phyloP scores from a whole-genome alignment of 345 rosid species.

The Gossypium stocksii region DNA sequence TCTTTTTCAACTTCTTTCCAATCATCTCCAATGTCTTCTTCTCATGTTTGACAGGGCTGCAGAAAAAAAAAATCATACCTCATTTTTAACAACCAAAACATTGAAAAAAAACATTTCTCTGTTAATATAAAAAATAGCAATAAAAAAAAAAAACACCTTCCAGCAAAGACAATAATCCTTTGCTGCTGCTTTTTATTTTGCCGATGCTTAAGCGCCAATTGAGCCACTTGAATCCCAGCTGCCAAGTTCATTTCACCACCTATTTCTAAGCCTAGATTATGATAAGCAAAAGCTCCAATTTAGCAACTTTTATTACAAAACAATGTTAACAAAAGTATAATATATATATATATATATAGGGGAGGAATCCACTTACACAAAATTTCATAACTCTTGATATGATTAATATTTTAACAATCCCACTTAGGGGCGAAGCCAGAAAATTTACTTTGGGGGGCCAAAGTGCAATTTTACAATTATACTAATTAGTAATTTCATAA shows the following conservation, averaged over 20 bases:
- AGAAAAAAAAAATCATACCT: background rate
- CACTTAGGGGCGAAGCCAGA: too few relatives aligned
- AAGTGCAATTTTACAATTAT: too few relatives aligned
- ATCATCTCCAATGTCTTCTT: slow-evolving; percentile 77
- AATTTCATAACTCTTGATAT: too few relatives aligned
- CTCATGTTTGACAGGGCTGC: slow-evolving; percentile 80
- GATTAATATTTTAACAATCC: too few relatives aligned
- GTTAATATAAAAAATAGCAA: background rate
- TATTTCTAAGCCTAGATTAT: slow-evolving; percentile 59
- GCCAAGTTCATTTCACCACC: slow-evolving; percentile 91
- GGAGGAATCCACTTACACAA: too few relatives aligned
- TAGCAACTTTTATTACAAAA: background rate
- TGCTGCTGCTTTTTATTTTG: slow-evolving; percentile 98
- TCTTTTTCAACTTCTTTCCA: slow-evolving; percentile 90
- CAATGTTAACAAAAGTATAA: background rate
- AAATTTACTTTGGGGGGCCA: too few relatives aligned
- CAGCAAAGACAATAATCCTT: slow-evolving; percentile 91
- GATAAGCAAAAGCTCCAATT: slow-evolving; percentile 2
- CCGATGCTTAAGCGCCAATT: slow-evolving; percentile 94
- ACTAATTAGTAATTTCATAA: too few relatives aligned
- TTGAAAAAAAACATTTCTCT: slow-evolving; percentile 5
- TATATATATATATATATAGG: background rate
- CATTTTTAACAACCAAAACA: slow-evolving; percentile 4
- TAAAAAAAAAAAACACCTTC: slow-evolving; percentile 48
- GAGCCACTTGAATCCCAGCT: slow-evolving; percentile 87